phyloP scores from a whole-genome alignment of 192 early-diverging fungal genomes.

The Coemansia sp. region DNA sequence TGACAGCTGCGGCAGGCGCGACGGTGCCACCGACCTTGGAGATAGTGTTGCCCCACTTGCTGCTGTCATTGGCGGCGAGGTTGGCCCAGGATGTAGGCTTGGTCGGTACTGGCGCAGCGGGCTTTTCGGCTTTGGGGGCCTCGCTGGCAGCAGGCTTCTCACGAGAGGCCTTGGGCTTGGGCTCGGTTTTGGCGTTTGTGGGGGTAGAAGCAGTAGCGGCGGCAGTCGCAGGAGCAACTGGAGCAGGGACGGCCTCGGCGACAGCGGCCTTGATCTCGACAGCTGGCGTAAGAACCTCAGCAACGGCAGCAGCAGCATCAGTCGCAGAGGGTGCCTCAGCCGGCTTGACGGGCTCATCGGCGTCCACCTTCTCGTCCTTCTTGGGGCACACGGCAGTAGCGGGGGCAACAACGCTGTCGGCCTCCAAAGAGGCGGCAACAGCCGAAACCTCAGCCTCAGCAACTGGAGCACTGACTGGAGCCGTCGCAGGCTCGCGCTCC shows the following conservation, averaged over 20 bases:
- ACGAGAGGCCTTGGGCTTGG: conserved; percentile 46
- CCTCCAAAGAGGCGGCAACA: conserved; percentile 3
- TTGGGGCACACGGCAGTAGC: conserved; percentile 33
- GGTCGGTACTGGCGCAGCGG: conserved; percentile 39
- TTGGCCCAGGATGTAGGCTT: conserved; percentile 80
- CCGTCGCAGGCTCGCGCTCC: conserved; percentile 47
- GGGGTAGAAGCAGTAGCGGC: conserved; percentile 15
- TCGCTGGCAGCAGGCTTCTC: conserved; percentile 38
- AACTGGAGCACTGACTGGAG: conserved; percentile 14
- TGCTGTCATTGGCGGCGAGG: conserved; percentile 62
- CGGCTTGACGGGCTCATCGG: conserved; percentile 30
- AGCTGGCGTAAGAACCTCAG: conserved; percentile 26
- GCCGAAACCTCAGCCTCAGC: conserved; percentile 13
- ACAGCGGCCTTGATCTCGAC: conserved; percentile 24
- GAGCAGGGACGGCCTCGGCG: conserved; percentile 13
- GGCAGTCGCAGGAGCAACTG: background rate
- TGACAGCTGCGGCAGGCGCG: conserved; percentile 40
- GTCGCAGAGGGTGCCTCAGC: conserved; percentile 24
- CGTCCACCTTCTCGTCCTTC: conserved; percentile 46
- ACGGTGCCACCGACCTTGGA: conserved; percentile 59
- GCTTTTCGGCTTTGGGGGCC: conserved; percentile 24
- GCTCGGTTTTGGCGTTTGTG: conserved; percentile 24
- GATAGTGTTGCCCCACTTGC: conserved; percentile 60
- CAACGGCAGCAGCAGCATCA: conserved; percentile 24
- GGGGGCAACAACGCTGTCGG: conserved; percentile 15